Conservation (phyloP, 225 moss, liverwort and hornwort species). For the Straminergon stramineum region DNA sequence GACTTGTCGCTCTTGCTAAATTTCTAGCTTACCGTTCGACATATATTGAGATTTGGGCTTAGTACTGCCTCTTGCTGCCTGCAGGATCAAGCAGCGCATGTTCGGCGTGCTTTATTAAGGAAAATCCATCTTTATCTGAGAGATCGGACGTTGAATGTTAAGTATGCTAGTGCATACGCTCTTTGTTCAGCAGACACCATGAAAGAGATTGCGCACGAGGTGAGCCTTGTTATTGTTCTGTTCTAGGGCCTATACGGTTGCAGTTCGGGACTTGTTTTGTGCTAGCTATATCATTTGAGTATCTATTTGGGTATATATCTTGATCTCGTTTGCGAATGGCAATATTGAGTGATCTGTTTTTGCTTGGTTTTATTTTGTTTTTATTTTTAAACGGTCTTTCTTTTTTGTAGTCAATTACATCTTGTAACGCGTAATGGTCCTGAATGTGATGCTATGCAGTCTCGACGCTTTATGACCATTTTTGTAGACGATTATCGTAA, state of each 20-base stretch:
- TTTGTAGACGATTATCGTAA: conserved; percentile 68
- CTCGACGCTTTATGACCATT: conserved; percentile 57
- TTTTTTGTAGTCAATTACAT: not conserved
- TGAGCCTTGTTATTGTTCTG: conserved; percentile 13
- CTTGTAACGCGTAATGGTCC: not conserved
- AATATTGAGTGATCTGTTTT: not conserved
- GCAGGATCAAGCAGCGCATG: conserved; percentile 68
- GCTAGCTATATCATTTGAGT: not conserved
- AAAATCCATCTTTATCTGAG: conserved; percentile 72
- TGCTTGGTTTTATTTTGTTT: not conserved
- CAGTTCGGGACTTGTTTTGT: not conserved
- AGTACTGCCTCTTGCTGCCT: not conserved
- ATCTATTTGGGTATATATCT: not conserved
- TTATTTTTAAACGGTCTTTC: not conserved
- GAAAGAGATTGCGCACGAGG: conserved; percentile 56
- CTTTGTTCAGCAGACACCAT: conserved; percentile 54
- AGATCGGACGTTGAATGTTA: conserved; percentile 63
- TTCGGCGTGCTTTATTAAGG: conserved; percentile 47
- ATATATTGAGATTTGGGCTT: not conserved
- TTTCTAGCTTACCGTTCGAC: not conserved
- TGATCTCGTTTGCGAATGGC: not conserved
- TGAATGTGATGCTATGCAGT: conserved; percentile 25
- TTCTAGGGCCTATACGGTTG: not conserved
- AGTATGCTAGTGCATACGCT: conserved; percentile 78
- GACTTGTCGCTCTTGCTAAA: not conserved